Evolutionary conservation across 2,329 filamentous ascomycete genomes (phyloP), one percentile per base, ranked within the genome.

Genomic region (Hymenoscyphus occultus): DNA sequence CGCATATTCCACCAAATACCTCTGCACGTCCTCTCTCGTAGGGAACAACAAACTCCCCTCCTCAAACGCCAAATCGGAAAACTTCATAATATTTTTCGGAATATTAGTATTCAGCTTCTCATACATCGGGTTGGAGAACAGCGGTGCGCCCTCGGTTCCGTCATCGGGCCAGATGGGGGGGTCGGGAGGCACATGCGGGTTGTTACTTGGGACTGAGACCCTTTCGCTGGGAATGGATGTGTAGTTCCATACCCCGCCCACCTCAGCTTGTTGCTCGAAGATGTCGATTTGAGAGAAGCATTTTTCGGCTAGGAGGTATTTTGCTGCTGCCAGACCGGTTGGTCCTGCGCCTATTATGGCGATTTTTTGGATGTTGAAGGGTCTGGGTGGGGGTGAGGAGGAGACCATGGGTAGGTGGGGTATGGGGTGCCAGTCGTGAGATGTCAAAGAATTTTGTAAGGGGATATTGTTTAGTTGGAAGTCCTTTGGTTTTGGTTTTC

Each of bases 211-310:
- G 45, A 94, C 80, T 40, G 70, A 82, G 7, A 83, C 66, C 74
- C 79, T 70, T 71, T 83, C 67, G 75, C 81, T 73, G 56, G 78
- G 63, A 76, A 82, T 66, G 76, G 77, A 35, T 81, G 79, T 68
- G 83, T 96, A 93, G 73, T 92, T 90, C 94, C 94, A 98, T 10
- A 95, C 86, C 1, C 95, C 94, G 64, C 93, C 94, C 6, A 90
- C 84, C 59, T 86, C 83, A 56, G 83, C 80, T 69, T 92, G 88
- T 77, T 97, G 92, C 77, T 98, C 95, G 73, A 90, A 96, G 48
- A 97, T 77, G 66, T 88, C 85, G 66, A 98, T 88, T 39, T 81
- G 83, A 13, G 86, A 79, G 73, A 95, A 95, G 1, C 75, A 80
- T 73, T 82, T 89, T 71, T 90, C 92, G 0, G 90, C 91, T 12